Conservation (phyloP, 495 filamentous ascomycete species). For the Neurospora sp. region DNA sequence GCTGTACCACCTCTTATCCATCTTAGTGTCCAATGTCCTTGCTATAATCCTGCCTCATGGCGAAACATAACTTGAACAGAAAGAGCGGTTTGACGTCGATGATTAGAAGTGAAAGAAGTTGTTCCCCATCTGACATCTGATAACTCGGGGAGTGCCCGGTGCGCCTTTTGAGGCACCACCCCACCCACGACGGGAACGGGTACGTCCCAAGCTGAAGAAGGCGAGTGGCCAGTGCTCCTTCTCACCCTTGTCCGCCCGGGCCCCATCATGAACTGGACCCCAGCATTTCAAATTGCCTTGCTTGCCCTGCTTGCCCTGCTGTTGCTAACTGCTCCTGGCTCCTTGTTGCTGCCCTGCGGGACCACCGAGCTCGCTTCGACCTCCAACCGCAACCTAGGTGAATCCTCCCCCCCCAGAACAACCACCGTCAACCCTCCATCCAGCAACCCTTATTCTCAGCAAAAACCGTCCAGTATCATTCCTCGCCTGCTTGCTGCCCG, state of each 20-base stretch:
- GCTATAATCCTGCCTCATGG: neutral
- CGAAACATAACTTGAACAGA: neutral
- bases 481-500: neutral
- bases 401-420: neutral
- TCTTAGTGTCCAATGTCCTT: neutral
- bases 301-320: neutral
- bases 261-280: neutral
- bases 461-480: conserved; percentile 4
- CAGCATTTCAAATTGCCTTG: neutral
- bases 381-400: neutral
- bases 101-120: no score
- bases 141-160: no score
- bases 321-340: neutral
- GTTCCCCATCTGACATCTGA: no score
- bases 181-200: no score
- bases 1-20: neutral
- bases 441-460: conserved; percentile 9
- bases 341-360: neutral
- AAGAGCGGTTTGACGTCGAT: no score
- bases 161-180: no score
- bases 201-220: no score
- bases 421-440: neutral
- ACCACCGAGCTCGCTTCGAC: neutral
- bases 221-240: neutral
- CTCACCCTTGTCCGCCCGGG: neutral